Conservation (phyloP, 805 yeast species). For the Candida argentea region DNA sequence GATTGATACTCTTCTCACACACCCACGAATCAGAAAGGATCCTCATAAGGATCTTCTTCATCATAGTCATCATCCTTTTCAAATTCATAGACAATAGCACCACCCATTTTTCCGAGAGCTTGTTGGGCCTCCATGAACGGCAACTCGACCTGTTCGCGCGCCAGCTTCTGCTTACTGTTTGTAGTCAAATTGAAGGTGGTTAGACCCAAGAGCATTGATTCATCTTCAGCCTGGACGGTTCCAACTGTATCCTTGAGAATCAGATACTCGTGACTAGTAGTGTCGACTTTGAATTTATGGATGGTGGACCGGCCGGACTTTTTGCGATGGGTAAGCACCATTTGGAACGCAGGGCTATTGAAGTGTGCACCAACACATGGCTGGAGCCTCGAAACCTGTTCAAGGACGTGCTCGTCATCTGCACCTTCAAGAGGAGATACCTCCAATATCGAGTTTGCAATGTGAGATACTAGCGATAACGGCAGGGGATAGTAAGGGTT, state of each 20-base stretch:
- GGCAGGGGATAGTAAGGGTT: conserved; percentile 42
- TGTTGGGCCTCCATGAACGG: conserved; percentile 90
- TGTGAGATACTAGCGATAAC: conserved; percentile 44
- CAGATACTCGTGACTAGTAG: conserved; percentile 33
- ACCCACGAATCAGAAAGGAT: conserved; percentile 72
- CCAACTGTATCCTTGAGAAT: conserved; percentile 11
- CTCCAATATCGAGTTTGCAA: conserved; percentile 68
- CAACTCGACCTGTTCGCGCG: conserved; percentile 75
- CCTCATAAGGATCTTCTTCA: conserved; percentile 96
- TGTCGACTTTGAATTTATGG: conserved; percentile 45
- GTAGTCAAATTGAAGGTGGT: conserved; percentile 85
- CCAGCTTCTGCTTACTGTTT: conserved; percentile 62
- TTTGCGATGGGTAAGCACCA: conserved; percentile 57
- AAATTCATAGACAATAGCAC: conserved; percentile 91
- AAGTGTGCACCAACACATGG: conserved; percentile 36
- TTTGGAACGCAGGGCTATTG: conserved; percentile 37
- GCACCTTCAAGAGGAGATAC: conserved; percentile 33
- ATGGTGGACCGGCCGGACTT: conserved; percentile 74
- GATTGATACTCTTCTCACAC: too few species aligned
- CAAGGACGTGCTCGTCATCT: conserved; percentile 42
- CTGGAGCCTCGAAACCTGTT: conserved; percentile 25
- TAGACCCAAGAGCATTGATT: conserved; percentile 51
- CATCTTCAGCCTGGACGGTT: conserved; percentile 23
- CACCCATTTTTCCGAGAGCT: conserved; percentile 51
- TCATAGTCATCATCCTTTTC: conserved; percentile 97